phyloP scores from a whole-genome alignment of 805 yeast species.

The Lachancea sp. region DNA sequence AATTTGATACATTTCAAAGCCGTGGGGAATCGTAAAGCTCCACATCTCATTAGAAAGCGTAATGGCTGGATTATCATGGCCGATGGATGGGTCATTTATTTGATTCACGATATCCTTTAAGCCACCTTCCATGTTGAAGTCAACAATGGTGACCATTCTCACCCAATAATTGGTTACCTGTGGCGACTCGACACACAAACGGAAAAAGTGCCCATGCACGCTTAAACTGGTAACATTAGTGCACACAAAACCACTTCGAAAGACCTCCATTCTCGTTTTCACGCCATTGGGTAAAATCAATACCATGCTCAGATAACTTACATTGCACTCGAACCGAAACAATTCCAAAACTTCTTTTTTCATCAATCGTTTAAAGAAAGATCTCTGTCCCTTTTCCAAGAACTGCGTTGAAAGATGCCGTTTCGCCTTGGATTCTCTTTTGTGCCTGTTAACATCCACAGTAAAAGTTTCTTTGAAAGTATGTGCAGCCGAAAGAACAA shows the following conservation, averaged over 20 bases:
- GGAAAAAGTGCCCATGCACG: conserved; percentile 30
- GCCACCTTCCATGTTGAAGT: conserved; percentile 25
- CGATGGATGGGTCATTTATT: conserved; percentile 11
- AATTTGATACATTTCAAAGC: conserved; percentile 67
- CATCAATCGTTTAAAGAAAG: conserved; percentile 12
- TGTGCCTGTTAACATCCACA: conserved; percentile 24
- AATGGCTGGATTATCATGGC: conserved; percentile 32
- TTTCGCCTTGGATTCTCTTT: conserved; percentile 25
- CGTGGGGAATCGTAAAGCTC: conserved; percentile 60
- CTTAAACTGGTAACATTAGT: conserved; percentile 19
- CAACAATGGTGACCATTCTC: conserved; percentile 39
- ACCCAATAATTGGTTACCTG: conserved; percentile 42
- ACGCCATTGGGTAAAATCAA: conserved; percentile 43
- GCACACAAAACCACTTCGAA: conserved; percentile 22
- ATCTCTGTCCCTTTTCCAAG: conserved; percentile 15
- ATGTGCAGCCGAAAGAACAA: conserved; percentile 40
- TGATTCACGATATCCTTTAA: conserved; percentile 30
- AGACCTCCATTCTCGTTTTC: conserved; percentile 41
- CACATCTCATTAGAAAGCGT: conserved; percentile 36
- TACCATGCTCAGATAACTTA: conserved; percentile 23
- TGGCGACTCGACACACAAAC: conserved; percentile 51
- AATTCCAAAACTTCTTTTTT: conserved; percentile 20
- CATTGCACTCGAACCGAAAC: conserved; percentile 18
- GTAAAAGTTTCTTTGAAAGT: conserved; percentile 38
- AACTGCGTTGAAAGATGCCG: conserved; percentile 19